A percentile compares a stretch with the other conserved stretches of the same genome.
phyloP scores from a whole-genome alignment of 129 eudicot genomes.

The Artemisia annua region DNA sequence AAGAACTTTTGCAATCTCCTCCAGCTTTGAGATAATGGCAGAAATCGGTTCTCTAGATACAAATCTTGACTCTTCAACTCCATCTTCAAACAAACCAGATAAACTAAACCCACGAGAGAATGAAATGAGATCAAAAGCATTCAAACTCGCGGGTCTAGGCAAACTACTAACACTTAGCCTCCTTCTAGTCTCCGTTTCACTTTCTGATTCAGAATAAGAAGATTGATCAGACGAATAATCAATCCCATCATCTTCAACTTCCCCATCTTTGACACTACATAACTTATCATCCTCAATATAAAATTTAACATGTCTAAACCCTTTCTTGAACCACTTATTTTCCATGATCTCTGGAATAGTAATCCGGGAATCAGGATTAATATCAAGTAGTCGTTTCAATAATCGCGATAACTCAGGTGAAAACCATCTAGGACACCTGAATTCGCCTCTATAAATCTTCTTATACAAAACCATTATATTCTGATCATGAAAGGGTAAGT shows the following conservation, averaged over 20 bases:
- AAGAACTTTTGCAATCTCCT: conserved; percentile 15
- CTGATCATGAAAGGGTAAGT: conserved; percentile 10
- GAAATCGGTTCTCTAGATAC: neutral
- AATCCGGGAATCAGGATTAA: conserved; percentile 9
- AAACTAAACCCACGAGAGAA: conserved; percentile 20
- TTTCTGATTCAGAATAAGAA: neutral
- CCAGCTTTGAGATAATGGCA: neutral
- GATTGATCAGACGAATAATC: neutral
- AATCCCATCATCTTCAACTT: neutral
- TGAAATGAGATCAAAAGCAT: conserved; percentile 15
- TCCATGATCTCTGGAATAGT: conserved; percentile 21
- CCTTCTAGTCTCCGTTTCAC: neutral
- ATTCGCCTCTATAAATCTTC: conserved; percentile 14
- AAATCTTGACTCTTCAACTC: conserved; percentile 9
- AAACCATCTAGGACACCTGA: conserved; percentile 17
- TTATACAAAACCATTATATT: conserved; percentile 19
- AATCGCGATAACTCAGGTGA: conserved; percentile 13
- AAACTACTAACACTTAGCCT: neutral
- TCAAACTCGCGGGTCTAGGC: conserved; percentile 17
- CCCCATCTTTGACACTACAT: conserved; percentile 11
- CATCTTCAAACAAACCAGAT: conserved; percentile 18
- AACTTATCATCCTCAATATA: conserved; percentile 4
- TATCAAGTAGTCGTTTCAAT: neutral
- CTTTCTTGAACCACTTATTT: conserved; percentile 19
- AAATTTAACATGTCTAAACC: conserved; percentile 6